These are phyloP conservation scores for Piper betle DNA, from an alignment of 164 flowering plant genomes.

Conservation along the genomic window DNA sequence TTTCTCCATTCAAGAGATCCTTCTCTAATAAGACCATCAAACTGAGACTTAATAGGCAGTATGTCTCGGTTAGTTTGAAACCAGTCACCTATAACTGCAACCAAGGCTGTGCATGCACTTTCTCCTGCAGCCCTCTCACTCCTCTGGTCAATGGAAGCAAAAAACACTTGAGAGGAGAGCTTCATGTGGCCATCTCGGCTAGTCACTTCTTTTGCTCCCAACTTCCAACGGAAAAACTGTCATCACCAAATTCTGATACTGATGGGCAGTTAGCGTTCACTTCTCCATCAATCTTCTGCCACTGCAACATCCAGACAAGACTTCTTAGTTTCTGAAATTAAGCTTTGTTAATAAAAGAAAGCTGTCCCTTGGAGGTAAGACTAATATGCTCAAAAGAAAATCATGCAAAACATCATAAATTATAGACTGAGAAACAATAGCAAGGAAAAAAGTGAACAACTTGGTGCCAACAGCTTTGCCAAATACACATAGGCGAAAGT, in stretches of 20 bases:
- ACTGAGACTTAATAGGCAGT: constrained; percentile 87
- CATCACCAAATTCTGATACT: constrained; percentile 95
- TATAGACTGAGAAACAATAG: too few relatives aligned
- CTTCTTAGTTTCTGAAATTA: background rate
- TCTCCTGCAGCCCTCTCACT: constrained; percentile 94
- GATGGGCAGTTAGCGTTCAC: constrained; percentile 52
- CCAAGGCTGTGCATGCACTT: constrained; percentile 95
- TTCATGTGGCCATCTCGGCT: constrained; percentile 92
- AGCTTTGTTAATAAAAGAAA: too few relatives aligned
- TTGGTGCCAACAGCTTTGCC: background rate
- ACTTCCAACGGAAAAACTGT: constrained; percentile 76
- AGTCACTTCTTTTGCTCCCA: constrained; percentile 79
- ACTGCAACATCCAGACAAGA: constrained; percentile 24
- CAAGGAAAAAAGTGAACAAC: too few relatives aligned
- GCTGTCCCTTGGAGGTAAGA: too few relatives aligned
- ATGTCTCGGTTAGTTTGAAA: constrained; percentile 50
- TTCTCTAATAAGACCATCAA: constrained; percentile 79
- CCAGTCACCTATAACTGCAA: constrained; percentile 97
- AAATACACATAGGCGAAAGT: background rate
- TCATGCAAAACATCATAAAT: too few relatives aligned
- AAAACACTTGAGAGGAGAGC: constrained; percentile 68
- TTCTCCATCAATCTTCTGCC: constrained; percentile 62
- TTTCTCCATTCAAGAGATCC: constrained; percentile 94
- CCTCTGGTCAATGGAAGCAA: constrained; percentile 92
- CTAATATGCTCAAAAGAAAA: too few relatives aligned